Conservation (phyloP, 176 grass and related monocot genomes). For the Bolboschoenus planiculmis region DNA sequence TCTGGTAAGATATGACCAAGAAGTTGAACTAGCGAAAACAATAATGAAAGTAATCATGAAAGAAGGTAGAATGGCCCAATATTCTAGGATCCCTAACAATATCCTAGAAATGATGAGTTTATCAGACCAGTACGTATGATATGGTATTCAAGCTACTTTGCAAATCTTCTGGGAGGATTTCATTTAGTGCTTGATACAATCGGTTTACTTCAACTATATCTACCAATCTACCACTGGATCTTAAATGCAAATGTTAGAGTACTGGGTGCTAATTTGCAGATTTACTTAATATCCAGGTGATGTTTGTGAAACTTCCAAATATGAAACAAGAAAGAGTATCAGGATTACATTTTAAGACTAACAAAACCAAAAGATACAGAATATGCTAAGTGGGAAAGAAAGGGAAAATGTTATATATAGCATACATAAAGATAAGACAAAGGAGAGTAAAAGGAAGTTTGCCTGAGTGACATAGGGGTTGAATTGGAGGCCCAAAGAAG, state of each 20-base stretch:
- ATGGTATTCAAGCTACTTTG: neutral
- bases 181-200: neutral
- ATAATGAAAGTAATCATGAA: neutral
- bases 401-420: neutral
- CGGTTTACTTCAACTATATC: neutral
- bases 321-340: neutral
- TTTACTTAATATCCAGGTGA: neutral
- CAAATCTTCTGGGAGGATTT: neutral
- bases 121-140: neutral
- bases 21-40: neutral
- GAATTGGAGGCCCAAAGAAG: slow-evolving; percentile 73
- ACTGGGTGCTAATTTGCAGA: neutral
- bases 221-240: neutral
- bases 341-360: neutral
- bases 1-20: neutral
- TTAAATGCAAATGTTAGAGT: neutral
- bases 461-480: slow-evolving; percentile 96
- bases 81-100: neutral
- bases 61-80: neutral
- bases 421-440: neutral
- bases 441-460: neutral
- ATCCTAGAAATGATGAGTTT: neutral
- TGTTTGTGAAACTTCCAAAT: neutral
- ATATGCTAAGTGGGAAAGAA: neutral
- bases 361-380: neutral